Evolutionary conservation across 2,329 filamentous ascomycete species (phyloP).

Genomic region (Colletotrichum falcatum): DNA sequence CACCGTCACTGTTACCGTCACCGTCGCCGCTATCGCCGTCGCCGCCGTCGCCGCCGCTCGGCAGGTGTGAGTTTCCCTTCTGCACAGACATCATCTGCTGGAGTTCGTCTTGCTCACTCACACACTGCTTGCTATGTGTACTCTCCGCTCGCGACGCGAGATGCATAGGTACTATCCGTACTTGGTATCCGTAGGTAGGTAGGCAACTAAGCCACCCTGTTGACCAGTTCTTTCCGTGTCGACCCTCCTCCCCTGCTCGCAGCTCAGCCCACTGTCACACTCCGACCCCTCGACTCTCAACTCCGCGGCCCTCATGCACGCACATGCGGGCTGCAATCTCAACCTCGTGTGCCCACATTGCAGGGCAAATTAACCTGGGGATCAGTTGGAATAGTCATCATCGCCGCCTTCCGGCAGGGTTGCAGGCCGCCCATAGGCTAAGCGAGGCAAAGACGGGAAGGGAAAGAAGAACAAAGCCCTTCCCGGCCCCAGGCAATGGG

Average conservation of each 20-base stretch:
- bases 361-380: conserved; percentile 33
- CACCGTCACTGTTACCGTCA: conserved; percentile 20
- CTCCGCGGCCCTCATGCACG: conserved; percentile 15
- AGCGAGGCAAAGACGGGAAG: conserved; percentile 30
- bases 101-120: background rate
- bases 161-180: background rate
- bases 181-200: too few relatives aligned
- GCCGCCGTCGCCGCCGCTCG: conserved; percentile 17
- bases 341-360: conserved; percentile 18
- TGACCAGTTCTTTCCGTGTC: conserved; percentile 1
- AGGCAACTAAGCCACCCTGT: too few relatives aligned
- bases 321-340: conserved; percentile 7
- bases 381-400: conserved; percentile 7
- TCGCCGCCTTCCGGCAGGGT: conserved; percentile 24
- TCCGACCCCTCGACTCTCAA: conserved; percentile 11
- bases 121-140: too few relatives aligned
- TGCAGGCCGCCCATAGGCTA: conserved; percentile 29
- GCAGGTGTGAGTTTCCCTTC: conserved; percentile 4
- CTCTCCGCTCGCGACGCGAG: background rate
- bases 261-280: background rate
- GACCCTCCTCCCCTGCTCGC: background rate
- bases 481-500: background rate
- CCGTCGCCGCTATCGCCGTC: conserved; percentile 15
- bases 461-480: conserved; percentile 14
- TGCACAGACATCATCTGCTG: background rate